Conservation (phyloP, 2,329 filamentous ascomycete genomes). For the Diatrype stigma region DNA sequence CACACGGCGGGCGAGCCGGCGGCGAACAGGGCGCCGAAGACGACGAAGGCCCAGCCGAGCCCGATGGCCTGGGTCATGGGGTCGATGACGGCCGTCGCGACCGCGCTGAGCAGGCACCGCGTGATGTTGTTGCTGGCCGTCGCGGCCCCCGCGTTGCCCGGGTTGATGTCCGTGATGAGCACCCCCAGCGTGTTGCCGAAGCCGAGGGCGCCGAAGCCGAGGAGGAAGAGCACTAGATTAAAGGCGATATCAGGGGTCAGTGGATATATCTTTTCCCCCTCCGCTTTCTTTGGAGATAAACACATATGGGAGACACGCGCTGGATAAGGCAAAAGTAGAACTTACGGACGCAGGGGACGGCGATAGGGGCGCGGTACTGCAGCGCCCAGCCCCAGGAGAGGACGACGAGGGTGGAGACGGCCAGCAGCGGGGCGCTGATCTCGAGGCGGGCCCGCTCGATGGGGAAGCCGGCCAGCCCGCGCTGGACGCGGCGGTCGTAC, state of each 20-base stretch:
- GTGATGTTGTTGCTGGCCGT: conserved; percentile 60
- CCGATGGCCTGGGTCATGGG: conserved; percentile 52
- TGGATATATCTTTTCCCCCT: too few species aligned
- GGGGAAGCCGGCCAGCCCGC: conserved; percentile 29
- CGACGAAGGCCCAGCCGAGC: conserved; percentile 56
- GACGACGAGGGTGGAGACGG: conserved; percentile 47
- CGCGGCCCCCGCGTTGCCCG: conserved; percentile 53
- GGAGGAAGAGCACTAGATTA: conserved; percentile 47
- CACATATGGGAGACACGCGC: too few species aligned
- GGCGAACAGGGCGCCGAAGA: conserved; percentile 48
- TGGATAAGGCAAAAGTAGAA: too few species aligned
- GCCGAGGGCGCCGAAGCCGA: conserved; percentile 53
- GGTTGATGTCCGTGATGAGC: conserved; percentile 58
- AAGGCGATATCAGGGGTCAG: too few species aligned
- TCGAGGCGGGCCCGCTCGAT: conserved; percentile 51
- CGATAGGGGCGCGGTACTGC: conserved; percentile 44
- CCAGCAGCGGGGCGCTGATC: conserved; percentile 49
- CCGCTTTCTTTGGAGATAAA: too few species aligned
- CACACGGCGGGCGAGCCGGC: conserved; percentile 44
- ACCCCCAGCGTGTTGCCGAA: conserved; percentile 57
- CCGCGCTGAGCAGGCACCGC: conserved; percentile 55
- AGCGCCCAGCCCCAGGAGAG: conserved; percentile 56
- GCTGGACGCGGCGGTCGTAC: conserved; percentile 41
- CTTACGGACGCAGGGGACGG: conserved; percentile 49
- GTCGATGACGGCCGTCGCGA: conserved; percentile 54